These are phyloP conservation scores for Epichloe brachyelytri DNA, from an alignment of 2,329 filamentous ascomycete genomes.

Conservation along the genomic window DNA sequence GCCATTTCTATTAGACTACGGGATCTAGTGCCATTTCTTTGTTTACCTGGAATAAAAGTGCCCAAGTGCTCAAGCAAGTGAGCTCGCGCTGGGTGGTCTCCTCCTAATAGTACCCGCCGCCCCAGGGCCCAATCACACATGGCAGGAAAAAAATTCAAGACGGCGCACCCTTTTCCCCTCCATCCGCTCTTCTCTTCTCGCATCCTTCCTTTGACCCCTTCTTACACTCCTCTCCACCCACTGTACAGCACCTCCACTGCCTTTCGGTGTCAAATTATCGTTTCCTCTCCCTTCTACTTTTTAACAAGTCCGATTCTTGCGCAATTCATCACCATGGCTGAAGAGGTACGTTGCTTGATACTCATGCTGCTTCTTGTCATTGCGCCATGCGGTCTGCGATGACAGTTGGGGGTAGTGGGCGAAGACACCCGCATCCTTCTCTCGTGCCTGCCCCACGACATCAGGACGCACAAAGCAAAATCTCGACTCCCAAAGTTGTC, in stretches of 20 bases:
- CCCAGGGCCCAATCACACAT: conserved; percentile 23
- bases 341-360: conserved; percentile 34
- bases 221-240: conserved; percentile 9
- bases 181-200: conserved; percentile 15
- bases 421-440: conserved; percentile 34
- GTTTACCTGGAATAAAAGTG: neutral
- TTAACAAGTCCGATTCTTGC: conserved; percentile 19
- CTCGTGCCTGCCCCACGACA: conserved; percentile 22
- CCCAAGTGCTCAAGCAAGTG: neutral
- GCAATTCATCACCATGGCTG: conserved; percentile 43
- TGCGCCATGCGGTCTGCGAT: conserved; percentile 16
- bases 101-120: conserved; percentile 7
- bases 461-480: conserved; percentile 8
- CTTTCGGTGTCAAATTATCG: conserved; percentile 11
- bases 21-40: neutral
- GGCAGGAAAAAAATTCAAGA: conserved; percentile 24
- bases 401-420: conserved; percentile 13
- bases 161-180: conserved; percentile 14
- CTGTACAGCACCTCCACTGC: conserved; percentile 11
- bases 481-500: neutral
- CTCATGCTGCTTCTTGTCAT: conserved; percentile 5
- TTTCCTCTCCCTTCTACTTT: conserved; percentile 15
- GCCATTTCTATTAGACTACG: too few relatives aligned
- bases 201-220: conserved; percentile 11
- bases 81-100: neutral